Base-by-base conservation (phyloP, 176 grass and related monocot genomes). In the Cocos nucifera region DNA sequence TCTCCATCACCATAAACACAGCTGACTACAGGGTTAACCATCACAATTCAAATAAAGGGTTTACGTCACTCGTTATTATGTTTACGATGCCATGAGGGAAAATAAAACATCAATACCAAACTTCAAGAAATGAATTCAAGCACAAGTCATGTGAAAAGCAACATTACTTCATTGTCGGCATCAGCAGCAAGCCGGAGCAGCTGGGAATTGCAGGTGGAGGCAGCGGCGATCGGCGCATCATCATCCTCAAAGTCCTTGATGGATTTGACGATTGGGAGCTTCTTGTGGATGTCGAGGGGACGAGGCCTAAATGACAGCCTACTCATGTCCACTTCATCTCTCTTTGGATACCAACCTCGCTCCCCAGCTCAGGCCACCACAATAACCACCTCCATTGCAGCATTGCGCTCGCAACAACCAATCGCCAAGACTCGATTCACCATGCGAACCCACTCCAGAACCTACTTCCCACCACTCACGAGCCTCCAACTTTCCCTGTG, bases 271-370 rank as follows among this genome's bases (percentile, higher is more conserved):
- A 54, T 54, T 16, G 51, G 17, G 51, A 54, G 51, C 51, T 54
- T 54, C 51, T 54, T 54, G 15, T 54, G 51, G 18, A 54, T 54
- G 51, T 54, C 51, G 0, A 54, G 51, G 51, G 51, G 51, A 54
- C 18, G 17, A 19, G 4, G 51, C 17, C 51, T 7, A 19, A 19
- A 54, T 5, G 51, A 54, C 15, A 54, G 51, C 75, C 93, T 85
- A 86, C 79, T 98, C 93, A 98, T 98, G 57, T 86, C 78, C 71
- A 67, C 61, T 64, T 84, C 75, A 89, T 86, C 64, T 80, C 82
- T 51, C 78, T 88, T 59, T 49, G 35, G 22, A 32, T 17, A 59
- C 67, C 39, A 70, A 19, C 23, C 51, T 54, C 9, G 22, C 19
- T 67, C 51, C 64, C 10, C 25, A 10, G 50, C 69, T 53, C 44